Conservation (phyloP, 495 filamentous ascomycete genomes). For the Chaetomium tenue region DNA sequence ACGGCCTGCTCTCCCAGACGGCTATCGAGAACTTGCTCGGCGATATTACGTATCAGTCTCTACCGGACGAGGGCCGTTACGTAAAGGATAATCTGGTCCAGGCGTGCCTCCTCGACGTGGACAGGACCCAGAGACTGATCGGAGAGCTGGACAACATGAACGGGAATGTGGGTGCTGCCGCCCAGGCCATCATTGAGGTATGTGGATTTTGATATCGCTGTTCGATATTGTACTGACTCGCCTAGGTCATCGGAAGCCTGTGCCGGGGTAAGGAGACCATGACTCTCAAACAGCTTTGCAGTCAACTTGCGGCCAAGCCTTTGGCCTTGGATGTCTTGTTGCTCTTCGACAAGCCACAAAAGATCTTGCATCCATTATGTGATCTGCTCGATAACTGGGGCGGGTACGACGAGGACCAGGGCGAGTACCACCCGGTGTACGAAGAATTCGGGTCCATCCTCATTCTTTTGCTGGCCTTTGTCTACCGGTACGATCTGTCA, state of each 20-base stretch:
- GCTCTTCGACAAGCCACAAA: slow-evolving; percentile 73
- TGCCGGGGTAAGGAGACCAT: slow-evolving; percentile 86
- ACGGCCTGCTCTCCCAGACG: slow-evolving; percentile 72
- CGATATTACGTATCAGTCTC: slow-evolving; percentile 78
- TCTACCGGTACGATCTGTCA: slow-evolving; percentile 76
- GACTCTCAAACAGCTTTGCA: slow-evolving; percentile 82
- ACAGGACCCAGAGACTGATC: slow-evolving; percentile 70
- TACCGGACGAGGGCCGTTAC: slow-evolving; percentile 73
- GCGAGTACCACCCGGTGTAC: slow-evolving; percentile 93
- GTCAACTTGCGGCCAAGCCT: slow-evolving; percentile 72
- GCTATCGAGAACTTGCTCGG: slow-evolving; percentile 79
- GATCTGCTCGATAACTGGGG: slow-evolving; percentile 81
- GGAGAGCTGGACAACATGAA: slow-evolving; percentile 86
- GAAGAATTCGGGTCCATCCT: slow-evolving; percentile 93
- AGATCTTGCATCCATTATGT: slow-evolving; percentile 79
- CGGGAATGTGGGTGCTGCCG: slow-evolving; percentile 89
- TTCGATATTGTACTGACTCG: not conserved
- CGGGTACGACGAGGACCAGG: slow-evolving; percentile 86
- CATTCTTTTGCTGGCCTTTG: slow-evolving; percentile 75
- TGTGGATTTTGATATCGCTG: slow-evolving; percentile 1
- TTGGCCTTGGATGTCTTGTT: slow-evolving; percentile 79
- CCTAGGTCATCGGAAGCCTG: slow-evolving; percentile 69
- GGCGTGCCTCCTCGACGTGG: slow-evolving; percentile 69
- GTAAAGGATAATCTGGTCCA: slow-evolving; percentile 71
- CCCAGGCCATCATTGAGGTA: slow-evolving; percentile 77